Conservation (phyloP, 2,329 filamentous ascomycete genomes). For the Fusarium setosum region DNA sequence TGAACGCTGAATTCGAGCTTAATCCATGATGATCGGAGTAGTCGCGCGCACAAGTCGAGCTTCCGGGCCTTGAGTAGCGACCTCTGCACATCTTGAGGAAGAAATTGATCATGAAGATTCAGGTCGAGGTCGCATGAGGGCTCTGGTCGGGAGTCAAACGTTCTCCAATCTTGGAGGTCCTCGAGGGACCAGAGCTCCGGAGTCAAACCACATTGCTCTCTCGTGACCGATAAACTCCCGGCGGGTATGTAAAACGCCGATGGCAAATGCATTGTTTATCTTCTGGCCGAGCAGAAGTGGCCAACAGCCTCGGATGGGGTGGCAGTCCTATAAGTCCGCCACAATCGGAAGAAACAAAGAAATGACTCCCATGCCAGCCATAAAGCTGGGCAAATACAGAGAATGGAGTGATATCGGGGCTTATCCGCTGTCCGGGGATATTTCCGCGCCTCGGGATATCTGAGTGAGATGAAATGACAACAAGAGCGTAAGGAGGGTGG, state of each 20-base stretch:
- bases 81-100: conserved; percentile 40
- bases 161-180: conserved; percentile 41
- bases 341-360: background rate
- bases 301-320: background rate
- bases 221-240: conserved; percentile 51
- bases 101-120: background rate
- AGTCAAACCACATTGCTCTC: conserved; percentile 24
- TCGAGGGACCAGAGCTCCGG: conserved; percentile 24
- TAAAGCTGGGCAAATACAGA: background rate
- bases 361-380: background rate
- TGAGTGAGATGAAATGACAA: background rate
- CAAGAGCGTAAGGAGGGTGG: background rate
- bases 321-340: background rate
- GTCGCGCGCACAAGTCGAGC: conserved; percentile 38
- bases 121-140: background rate
- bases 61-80: conserved; percentile 42
- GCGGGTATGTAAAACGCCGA: conserved; percentile 51
- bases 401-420: background rate
- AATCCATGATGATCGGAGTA: conserved; percentile 57
- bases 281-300: background rate
- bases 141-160: conserved; percentile 39
- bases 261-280: conserved; percentile 24
- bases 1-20: conserved; percentile 53
- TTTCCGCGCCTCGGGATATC: background rate
- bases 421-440: background rate